phyloP scores from a whole-genome alignment of 257 asterid species.

The Solanum rostratum region DNA sequence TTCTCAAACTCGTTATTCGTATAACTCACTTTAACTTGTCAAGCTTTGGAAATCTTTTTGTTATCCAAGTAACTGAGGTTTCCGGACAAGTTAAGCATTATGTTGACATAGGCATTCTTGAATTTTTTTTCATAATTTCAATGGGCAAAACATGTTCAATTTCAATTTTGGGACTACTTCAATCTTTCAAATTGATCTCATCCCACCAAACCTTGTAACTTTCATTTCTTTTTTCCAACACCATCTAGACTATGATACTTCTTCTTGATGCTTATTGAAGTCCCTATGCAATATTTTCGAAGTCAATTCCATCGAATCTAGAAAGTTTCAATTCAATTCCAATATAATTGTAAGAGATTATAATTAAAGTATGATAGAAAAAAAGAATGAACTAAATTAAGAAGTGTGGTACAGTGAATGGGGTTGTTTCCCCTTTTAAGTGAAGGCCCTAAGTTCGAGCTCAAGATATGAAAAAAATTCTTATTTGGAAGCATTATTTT shows the following conservation, averaged over 20 bases:
- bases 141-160: conserved; percentile 9
- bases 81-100: conserved; percentile 19
- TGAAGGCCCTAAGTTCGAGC: too few species aligned
- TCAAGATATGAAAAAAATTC: too few species aligned
- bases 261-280: conserved; percentile 6
- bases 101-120: conserved; percentile 13
- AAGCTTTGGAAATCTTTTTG: conserved; percentile 1
- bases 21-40: neutral
- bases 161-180: neutral
- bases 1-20: conserved; percentile 35
- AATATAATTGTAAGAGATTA: neutral
- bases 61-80: neutral
- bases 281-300: neutral
- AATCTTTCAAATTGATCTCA: neutral
- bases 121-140: conserved; percentile 12
- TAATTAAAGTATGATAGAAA: neutral
- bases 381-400: neutral
- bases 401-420: too few species aligned
- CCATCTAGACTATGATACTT: conserved; percentile 7
- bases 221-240: neutral
- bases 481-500: too few species aligned
- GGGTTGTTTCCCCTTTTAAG: too few species aligned
- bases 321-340: neutral
- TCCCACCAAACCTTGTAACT: conserved; percentile 9
- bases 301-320: neutral